These are phyloP conservation scores for Chenopodium quinoa DNA, from an alignment of 148 eudicot genomes.

Conservation along the genomic window DNA sequence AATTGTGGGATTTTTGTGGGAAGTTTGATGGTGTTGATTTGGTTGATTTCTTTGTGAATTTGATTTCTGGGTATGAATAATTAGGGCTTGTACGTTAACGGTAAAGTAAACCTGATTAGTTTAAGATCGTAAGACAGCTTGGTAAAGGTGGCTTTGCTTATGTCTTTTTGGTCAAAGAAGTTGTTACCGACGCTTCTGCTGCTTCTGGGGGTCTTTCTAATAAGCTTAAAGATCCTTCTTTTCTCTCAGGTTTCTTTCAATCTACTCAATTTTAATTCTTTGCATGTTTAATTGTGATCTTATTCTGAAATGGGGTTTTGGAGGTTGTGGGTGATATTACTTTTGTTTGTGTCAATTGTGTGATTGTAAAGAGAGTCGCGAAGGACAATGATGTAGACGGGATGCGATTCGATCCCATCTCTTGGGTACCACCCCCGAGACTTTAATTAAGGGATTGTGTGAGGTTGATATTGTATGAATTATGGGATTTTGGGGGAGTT, in stretches of 20 bases:
- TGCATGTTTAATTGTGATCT: slow-evolving; percentile 3
- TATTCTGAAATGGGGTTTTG: slow-evolving; percentile 8
- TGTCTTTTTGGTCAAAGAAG: slow-evolving; percentile 89
- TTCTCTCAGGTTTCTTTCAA: slow-evolving; percentile 56
- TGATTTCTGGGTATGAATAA: no score
- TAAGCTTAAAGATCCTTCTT: slow-evolving; percentile 79
- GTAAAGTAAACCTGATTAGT: no score
- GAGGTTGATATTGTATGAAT: slow-evolving; percentile 7
- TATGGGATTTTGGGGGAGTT: slow-evolving; percentile 12
- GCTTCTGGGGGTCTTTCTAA: slow-evolving; percentile 48
- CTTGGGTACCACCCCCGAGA: no score
- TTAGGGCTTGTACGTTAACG: no score
- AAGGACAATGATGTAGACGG: not conserved
- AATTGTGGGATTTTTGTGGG: no score
- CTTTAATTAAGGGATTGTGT: not conserved
- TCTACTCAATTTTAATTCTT: not conserved
- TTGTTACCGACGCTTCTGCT: slow-evolving; percentile 49
- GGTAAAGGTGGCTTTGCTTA: slow-evolving; percentile 96
- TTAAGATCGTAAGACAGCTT: slow-evolving; percentile 69
- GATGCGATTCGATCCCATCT: no score
- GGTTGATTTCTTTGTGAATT: no score
- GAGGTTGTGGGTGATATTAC: not conserved
- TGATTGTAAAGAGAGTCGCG: no score
- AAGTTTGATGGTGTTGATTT: no score
- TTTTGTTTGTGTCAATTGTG: not conserved